Percentiles rank a stretch among this genome's conserved stretches.
These are phyloP conservation scores for Ascochyta clinopodiicola DNA, from an alignment of 2,329 filamentous ascomycete species.

Conservation along the genomic window DNA sequence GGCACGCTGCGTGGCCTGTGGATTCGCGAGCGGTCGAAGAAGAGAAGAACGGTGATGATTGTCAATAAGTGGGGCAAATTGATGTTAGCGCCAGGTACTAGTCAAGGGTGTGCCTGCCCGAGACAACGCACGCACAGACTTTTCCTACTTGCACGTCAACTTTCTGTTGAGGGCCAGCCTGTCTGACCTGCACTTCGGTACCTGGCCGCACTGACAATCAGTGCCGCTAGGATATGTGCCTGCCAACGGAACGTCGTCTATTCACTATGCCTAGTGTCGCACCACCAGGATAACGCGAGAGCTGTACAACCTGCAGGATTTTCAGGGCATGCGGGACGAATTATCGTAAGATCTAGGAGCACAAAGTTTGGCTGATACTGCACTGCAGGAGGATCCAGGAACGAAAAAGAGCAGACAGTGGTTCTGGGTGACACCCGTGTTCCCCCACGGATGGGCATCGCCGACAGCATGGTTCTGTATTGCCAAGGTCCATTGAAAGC, in stretches of 20 bases:
- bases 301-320: constrained; percentile 6
- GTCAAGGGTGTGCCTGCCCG: not conserved
- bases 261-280: not conserved
- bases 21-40: not conserved
- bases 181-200: constrained; percentile 2
- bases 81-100: constrained; percentile 9
- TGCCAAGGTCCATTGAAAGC: constrained; percentile 5
- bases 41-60: constrained; percentile 1
- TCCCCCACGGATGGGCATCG: not conserved
- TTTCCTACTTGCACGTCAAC: not conserved
- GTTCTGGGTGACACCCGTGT: not conserved
- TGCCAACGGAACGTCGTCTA: not conserved
- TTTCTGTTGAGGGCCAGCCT: constrained; percentile 6
- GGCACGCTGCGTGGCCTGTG: constrained; percentile 8
- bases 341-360: constrained; percentile 11
- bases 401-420: not conserved
- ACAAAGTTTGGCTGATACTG: not conserved
- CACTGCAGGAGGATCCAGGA: constrained; percentile 5
- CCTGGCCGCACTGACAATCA: not conserved
- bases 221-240: not conserved
- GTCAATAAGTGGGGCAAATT: constrained; percentile 1
- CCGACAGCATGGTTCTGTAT: constrained; percentile 1
- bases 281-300: constrained; percentile 5
- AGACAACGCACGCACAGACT: not conserved
- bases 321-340: not conserved